phyloP scores from a whole-genome alignment of 257 asterid species.

The Galeopsis tetrahit region DNA sequence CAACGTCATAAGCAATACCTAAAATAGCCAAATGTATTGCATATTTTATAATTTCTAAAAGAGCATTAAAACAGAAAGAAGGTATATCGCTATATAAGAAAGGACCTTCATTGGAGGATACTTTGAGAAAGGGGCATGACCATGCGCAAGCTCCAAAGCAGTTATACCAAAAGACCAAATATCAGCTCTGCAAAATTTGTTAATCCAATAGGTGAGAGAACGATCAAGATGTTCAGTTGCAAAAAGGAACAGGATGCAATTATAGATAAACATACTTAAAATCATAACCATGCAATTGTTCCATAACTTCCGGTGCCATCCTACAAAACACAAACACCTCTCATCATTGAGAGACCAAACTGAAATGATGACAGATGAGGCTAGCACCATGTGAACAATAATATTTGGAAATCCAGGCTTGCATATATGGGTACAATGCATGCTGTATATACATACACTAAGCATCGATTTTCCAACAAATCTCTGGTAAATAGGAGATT shows the following conservation, averaged over 20 bases:
- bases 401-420: slow-evolving; percentile 19
- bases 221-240: slow-evolving; percentile 19
- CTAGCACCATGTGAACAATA: slow-evolving; percentile 25
- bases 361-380: slow-evolving; percentile 19
- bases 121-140: slow-evolving; percentile 99
- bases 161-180: slow-evolving; percentile 99
- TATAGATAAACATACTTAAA: slow-evolving; percentile 73
- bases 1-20: slow-evolving; percentile 98
- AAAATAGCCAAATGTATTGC: slow-evolving; percentile 26
- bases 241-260: slow-evolving; percentile 29
- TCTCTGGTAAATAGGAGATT: slow-evolving; percentile 10
- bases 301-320: slow-evolving; percentile 99
- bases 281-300: slow-evolving; percentile 93
- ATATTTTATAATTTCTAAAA: slow-evolving; percentile 9
- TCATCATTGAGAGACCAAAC: slow-evolving; percentile 25
- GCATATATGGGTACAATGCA: slow-evolving; percentile 3
- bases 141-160: slow-evolving; percentile 99
- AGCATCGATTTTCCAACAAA: slow-evolving; percentile 17
- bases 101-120: slow-evolving; percentile 98
- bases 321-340: slow-evolving; percentile 50
- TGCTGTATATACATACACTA: slow-evolving; percentile 1
- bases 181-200: slow-evolving; percentile 72
- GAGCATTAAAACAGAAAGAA: slow-evolving; percentile 19
- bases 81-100: slow-evolving; percentile 12
- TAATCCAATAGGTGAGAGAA: slow-evolving; percentile 30